Percentiles rank a stretch among this genome's conserved stretches.
Conservation (phyloP, 1,139 yeast species). For the Kodamaea suecica region DNA sequence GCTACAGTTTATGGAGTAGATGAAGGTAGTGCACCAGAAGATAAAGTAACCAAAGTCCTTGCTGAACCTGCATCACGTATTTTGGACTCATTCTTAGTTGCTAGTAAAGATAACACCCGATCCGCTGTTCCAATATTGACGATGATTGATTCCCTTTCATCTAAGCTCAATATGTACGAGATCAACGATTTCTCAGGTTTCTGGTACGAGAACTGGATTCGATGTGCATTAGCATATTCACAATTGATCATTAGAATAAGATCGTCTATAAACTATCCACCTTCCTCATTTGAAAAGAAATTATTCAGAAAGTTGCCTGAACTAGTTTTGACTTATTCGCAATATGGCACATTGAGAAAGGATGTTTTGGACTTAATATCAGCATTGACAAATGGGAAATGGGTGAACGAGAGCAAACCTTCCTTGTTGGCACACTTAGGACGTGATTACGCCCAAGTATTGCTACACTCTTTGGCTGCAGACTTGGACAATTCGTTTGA, state of each 20-base stretch:
- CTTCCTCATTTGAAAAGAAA: slow-evolving; percentile 63
- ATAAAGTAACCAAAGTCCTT: slow-evolving; percentile 49
- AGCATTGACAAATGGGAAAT: slow-evolving; percentile 56
- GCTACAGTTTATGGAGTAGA: slow-evolving; percentile 53
- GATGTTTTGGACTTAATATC: slow-evolving; percentile 58
- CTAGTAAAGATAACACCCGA: slow-evolving; percentile 49
- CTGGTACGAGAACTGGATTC: slow-evolving; percentile 45
- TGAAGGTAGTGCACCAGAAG: slow-evolving; percentile 22
- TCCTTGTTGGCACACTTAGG: slow-evolving; percentile 83
- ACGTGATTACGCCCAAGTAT: slow-evolving; percentile 52
- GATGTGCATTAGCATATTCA: slow-evolving; percentile 39
- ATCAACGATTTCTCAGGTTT: slow-evolving; percentile 41
- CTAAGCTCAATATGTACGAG: slow-evolving; percentile 36
- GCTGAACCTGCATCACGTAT: slow-evolving; percentile 50
- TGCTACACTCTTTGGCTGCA: slow-evolving; percentile 55
- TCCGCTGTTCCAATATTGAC: slow-evolving; percentile 56
- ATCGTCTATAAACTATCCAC: slow-evolving; percentile 41
- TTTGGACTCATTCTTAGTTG: slow-evolving; percentile 54
- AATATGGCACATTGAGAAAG: slow-evolving; percentile 46
- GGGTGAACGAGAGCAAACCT: slow-evolving; percentile 60
- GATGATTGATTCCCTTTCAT: slow-evolving; percentile 48
- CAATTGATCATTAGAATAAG: slow-evolving; percentile 53
- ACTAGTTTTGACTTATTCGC: slow-evolving; percentile 59
- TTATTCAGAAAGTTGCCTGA: slow-evolving; percentile 56
- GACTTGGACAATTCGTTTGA: slow-evolving; percentile 64